phyloP scores from a whole-genome alignment of 2,329 filamentous ascomycete species.

The Aureobasidium sp. region DNA sequence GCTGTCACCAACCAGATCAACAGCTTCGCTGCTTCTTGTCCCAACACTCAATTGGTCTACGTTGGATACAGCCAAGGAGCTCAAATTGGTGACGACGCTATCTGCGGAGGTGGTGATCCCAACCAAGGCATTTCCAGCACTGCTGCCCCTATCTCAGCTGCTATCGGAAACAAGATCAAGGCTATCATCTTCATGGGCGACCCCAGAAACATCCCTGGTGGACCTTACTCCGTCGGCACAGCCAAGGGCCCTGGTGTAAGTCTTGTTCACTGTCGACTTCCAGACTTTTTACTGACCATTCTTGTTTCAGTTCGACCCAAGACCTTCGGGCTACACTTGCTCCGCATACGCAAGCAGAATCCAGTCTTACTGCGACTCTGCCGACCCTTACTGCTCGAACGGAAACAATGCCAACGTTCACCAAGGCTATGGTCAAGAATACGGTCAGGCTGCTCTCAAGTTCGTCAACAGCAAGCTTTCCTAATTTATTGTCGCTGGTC shows the following conservation, averaged over 20 bases:
- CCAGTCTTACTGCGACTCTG: conserved; percentile 56
- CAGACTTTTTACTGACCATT: background rate
- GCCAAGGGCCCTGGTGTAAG: conserved; percentile 51
- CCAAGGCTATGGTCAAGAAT: conserved; percentile 53
- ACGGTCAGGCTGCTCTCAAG: conserved; percentile 49
- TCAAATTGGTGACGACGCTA: conserved; percentile 54
- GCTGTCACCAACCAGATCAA: conserved; percentile 55
- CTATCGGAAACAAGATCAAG: conserved; percentile 25
- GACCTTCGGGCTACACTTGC: conserved; percentile 50
- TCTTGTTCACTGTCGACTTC: conserved; percentile 12
- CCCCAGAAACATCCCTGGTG: conserved; percentile 48
- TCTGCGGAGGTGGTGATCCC: conserved; percentile 49
- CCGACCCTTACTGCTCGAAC: conserved; percentile 59
- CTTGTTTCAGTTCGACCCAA: conserved; percentile 48
- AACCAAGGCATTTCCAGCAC: conserved; percentile 40
- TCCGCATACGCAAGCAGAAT: conserved; percentile 46
- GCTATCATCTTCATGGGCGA: conserved; percentile 27
- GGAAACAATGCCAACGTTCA: conserved; percentile 53
- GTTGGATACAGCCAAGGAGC: conserved; percentile 58
- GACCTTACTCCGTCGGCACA: conserved; percentile 54
- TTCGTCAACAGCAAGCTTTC: conserved; percentile 50
- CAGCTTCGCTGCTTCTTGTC: conserved; percentile 48
- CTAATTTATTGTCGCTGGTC: background rate
- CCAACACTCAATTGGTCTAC: conserved; percentile 49
- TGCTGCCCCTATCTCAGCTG: conserved; percentile 28